Percentiles rank a stretch among this genome's conserved stretches.
phyloP scores from a whole-genome alignment of 2,329 filamentous ascomycete genomes.

The Chaetomium olivaceum region DNA sequence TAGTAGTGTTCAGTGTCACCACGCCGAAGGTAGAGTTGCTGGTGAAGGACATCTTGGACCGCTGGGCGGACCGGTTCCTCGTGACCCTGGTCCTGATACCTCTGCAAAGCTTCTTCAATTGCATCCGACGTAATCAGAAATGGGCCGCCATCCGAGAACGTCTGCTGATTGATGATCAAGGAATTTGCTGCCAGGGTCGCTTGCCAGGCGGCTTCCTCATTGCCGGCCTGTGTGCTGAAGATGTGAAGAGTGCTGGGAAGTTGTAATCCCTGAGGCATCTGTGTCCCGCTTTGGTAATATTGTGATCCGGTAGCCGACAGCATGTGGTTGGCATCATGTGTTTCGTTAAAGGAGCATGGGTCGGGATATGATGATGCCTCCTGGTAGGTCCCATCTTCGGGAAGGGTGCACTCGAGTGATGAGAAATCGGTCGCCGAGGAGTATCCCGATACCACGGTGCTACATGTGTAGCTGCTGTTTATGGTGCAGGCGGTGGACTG shows the following conservation, averaged over 20 bases:
- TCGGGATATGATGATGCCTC: constrained; percentile 2
- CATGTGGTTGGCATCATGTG: constrained; percentile 14
- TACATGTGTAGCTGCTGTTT: constrained; percentile 16
- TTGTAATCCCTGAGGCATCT: constrained; percentile 11
- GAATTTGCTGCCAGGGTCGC: constrained; percentile 15
- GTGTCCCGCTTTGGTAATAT: constrained; percentile 6
- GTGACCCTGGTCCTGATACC: constrained; percentile 27
- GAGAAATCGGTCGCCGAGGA: constrained; percentile 10
- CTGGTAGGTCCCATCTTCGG: not conserved
- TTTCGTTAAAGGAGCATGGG: not conserved
- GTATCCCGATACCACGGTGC: constrained; percentile 11
- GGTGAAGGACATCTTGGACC: constrained; percentile 24
- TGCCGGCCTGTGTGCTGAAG: constrained; percentile 9
- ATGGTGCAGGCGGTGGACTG: constrained; percentile 19
- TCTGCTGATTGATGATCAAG: not conserved
- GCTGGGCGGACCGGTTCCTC: constrained; percentile 19
- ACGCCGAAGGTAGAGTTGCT: constrained; percentile 12
- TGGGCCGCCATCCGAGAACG: not conserved
- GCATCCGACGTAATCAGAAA: constrained; percentile 11
- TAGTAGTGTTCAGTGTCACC: constrained; percentile 2
- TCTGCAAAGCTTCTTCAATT: constrained; percentile 17
- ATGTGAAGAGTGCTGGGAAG: constrained; percentile 6
- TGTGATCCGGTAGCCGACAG: constrained; percentile 21
- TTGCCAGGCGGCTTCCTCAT: constrained; percentile 18
- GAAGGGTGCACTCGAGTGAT: not conserved